Conservation (phyloP, 768 basidiomycete genomes). For the Boletellus emodensis region DNA sequence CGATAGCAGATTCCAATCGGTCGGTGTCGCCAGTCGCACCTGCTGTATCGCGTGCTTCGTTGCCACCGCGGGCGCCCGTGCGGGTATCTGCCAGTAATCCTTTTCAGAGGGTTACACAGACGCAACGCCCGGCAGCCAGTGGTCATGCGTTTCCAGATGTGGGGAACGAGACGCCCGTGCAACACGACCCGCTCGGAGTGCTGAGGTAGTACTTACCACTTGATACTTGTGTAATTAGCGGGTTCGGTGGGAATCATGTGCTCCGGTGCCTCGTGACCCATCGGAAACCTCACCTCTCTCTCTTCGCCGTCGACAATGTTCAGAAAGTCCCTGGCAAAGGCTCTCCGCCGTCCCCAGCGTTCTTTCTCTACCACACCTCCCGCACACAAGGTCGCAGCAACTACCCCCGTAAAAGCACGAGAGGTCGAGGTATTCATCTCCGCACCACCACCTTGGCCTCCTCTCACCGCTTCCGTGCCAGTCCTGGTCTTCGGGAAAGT, state of each 20-base stretch:
- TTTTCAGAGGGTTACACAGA: slow-evolving; percentile 21
- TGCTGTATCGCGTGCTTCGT: slow-evolving; percentile 10
- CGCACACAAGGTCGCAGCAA: slow-evolving; percentile 58
- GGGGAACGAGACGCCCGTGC: slow-evolving; percentile 5
- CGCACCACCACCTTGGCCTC: slow-evolving; percentile 3
- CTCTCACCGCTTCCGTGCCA: slow-evolving; percentile 26
- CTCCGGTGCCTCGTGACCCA: slow-evolving; percentile 12
- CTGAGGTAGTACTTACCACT: slow-evolving; percentile 15
- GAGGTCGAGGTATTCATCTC: slow-evolving; percentile 61
- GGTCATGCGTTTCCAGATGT: slow-evolving; percentile 8
- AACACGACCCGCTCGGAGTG: slow-evolving; percentile 31
- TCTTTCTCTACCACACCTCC: slow-evolving; percentile 65
- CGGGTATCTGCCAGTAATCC: slow-evolving; percentile 29
- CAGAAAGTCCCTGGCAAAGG: slow-evolving; percentile 57
- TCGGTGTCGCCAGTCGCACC: slow-evolving; percentile 14
- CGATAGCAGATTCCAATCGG: slow-evolving; percentile 10
- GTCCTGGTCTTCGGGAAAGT: slow-evolving; percentile 83
- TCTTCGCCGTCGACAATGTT: slow-evolving; percentile 44
- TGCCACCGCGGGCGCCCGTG: slow-evolving; percentile 19
- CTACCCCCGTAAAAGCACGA: slow-evolving; percentile 75
- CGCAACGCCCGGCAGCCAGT: slow-evolving; percentile 1
- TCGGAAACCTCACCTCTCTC: slow-evolving; percentile 5
- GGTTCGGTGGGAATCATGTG: slow-evolving; percentile 19
- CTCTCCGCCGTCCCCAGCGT: slow-evolving; percentile 47
- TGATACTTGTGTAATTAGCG: neutral